Evolutionary conservation across 176 grass and related monocot species (phyloP).

Genomic region (Rhynchospora tenuis): DNA sequence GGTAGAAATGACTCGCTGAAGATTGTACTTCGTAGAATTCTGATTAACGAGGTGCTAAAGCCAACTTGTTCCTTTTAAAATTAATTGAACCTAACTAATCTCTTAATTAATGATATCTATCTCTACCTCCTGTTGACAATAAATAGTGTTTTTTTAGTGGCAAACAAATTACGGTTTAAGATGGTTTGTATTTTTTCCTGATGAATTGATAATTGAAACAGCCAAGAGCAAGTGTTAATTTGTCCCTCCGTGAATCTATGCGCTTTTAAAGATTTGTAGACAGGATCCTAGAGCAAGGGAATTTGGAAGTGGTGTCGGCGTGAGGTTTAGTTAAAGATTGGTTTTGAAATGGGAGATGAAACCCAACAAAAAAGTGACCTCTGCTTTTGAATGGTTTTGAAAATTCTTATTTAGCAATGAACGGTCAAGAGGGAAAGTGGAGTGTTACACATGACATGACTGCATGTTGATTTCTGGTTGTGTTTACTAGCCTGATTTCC

Average conservation of each 20-base stretch:
- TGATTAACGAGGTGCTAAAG: background rate
- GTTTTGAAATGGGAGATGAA: background rate
- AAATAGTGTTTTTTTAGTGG: background rate
- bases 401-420: background rate
- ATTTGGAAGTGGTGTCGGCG: slow-evolving; percentile 3
- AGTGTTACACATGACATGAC: background rate
- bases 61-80: background rate
- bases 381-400: background rate
- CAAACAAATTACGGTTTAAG: slow-evolving; percentile 1
- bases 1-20: background rate
- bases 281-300: background rate
- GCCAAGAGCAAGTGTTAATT: background rate
- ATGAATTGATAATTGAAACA: background rate
- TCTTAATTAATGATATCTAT: background rate
- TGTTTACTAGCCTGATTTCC: background rate
- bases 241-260: background rate
- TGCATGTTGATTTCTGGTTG: background rate
- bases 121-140: background rate
- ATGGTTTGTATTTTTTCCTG: background rate
- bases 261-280: slow-evolving; percentile 1
- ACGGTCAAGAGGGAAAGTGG: background rate
- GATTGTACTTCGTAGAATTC: background rate
- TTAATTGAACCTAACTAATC: background rate
- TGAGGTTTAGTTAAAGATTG: slow-evolving; percentile 14
- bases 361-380: background rate